Conservation (phyloP, 2,329 filamentous ascomycete genomes). For the Diaporthe australafricana region DNA sequence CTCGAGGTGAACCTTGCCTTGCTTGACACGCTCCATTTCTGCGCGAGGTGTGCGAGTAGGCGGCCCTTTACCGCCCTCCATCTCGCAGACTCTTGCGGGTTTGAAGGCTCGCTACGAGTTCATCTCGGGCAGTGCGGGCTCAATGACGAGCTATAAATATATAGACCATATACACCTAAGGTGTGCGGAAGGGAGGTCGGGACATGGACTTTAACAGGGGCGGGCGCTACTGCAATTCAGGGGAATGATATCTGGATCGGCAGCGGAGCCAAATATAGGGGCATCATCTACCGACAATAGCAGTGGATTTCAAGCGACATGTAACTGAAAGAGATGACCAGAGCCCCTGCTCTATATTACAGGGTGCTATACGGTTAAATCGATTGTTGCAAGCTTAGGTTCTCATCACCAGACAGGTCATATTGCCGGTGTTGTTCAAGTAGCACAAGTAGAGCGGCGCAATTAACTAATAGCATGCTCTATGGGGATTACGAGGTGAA, state of each 20-base stretch:
- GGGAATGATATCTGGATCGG: constrained; percentile 24
- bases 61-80: background rate
- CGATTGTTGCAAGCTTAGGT: background rate
- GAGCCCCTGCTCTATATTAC: background rate
- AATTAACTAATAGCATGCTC: background rate
- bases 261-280: constrained; percentile 27
- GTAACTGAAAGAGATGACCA: background rate
- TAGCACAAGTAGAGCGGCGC: background rate
- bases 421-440: background rate
- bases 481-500: no score
- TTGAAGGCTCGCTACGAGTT: background rate
- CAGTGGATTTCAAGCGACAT: constrained; percentile 18
- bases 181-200: background rate
- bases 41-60: background rate
- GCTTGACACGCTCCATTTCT: background rate
- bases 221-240: constrained; percentile 6
- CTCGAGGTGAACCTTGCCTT: background rate
- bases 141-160: background rate
- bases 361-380: background rate
- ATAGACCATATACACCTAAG: no score
- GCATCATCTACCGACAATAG: constrained; percentile 21
- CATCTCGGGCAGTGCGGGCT: no score
- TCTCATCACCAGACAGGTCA: background rate
- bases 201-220: background rate
- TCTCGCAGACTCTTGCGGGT: background rate